phyloP scores from a whole-genome alignment of 495 filamentous ascomycete genomes.

The Aspergillus baeticus region DNA sequence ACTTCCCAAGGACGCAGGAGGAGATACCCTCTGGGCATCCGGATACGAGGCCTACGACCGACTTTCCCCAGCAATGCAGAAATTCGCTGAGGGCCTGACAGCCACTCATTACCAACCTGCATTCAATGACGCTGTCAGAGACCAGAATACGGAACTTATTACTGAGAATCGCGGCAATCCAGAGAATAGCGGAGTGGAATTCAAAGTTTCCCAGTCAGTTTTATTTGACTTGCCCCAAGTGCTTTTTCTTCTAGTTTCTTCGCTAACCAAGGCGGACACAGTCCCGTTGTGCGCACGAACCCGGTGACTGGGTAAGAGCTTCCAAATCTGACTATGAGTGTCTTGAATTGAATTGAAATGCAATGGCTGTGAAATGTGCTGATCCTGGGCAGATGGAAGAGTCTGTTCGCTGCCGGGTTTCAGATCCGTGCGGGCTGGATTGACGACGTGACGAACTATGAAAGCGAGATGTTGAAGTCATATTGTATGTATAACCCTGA shows the following conservation, averaged over 20 bases:
- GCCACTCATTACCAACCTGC: not conserved
- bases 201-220: constrained; percentile 7
- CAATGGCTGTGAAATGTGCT: too few relatives aligned
- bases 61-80: not conserved
- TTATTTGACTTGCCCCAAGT: too few relatives aligned
- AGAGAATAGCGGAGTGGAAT: not conserved
- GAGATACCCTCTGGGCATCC: constrained; percentile 9
- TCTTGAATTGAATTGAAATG: too few relatives aligned
- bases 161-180: not conserved
- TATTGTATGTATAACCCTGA: too few relatives aligned
- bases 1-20: constrained; percentile 1
- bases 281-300: constrained; percentile 10
- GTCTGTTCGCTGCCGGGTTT: not conserved
- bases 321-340: too few relatives aligned
- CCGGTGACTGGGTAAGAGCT: constrained; percentile 12
- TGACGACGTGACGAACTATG: not conserved
- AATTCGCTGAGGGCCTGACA: not conserved
- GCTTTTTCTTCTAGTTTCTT: too few relatives aligned
- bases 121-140: constrained; percentile 1
- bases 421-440: constrained; percentile 1
- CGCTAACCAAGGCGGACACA: not conserved
- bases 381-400: too few relatives aligned
- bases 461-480: constrained; percentile 5
- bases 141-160: not conserved
- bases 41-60: constrained; percentile 14